phyloP scores from a whole-genome alignment of 257 asterid species.

The Forsythia viridissima region DNA sequence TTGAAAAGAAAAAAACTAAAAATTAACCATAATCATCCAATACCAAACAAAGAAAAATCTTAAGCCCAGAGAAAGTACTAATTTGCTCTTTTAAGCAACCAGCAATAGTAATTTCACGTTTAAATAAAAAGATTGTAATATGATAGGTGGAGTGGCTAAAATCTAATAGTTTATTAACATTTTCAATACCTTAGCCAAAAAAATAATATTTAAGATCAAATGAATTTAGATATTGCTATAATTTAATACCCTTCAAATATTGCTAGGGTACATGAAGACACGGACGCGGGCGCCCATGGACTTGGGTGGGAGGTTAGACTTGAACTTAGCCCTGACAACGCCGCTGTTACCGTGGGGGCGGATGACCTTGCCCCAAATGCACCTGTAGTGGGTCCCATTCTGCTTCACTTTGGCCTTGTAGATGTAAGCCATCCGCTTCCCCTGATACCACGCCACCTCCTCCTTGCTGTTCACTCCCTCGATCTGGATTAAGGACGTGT shows the following conservation, averaged over 20 bases:
- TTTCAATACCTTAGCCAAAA: too few relatives aligned
- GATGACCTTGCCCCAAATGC: slow-evolving; percentile 70
- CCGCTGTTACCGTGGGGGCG: slow-evolving; percentile 79
- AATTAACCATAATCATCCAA: neutral
- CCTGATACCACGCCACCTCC: slow-evolving; percentile 74
- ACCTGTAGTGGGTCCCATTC: slow-evolving; percentile 56
- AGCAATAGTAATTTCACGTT: too few relatives aligned
- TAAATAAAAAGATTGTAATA: too few relatives aligned
- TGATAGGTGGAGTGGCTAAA: neutral
- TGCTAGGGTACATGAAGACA: slow-evolving; percentile 70
- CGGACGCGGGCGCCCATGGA: slow-evolving; percentile 65
- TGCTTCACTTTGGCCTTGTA: slow-evolving; percentile 73
- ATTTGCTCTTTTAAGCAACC: too few relatives aligned
- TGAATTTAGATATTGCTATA: neutral
- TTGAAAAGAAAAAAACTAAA: too few relatives aligned
- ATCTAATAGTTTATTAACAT: too few relatives aligned
- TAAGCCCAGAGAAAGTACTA: too few relatives aligned
- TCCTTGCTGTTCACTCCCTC: slow-evolving; percentile 75
- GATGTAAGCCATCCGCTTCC: slow-evolving; percentile 65
- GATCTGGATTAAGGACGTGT: slow-evolving; percentile 63
- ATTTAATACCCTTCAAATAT: slow-evolving; percentile 39
- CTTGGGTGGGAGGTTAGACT: slow-evolving; percentile 68
- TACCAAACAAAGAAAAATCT: too few relatives aligned
- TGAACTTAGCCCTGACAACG: slow-evolving; percentile 70
- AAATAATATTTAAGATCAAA: too few relatives aligned